A percentile compares a stretch with the other conserved stretches of the same genome.
phyloP scores from a whole-genome alignment of 106 monocot species.

The Hemerocallis citrina region DNA sequence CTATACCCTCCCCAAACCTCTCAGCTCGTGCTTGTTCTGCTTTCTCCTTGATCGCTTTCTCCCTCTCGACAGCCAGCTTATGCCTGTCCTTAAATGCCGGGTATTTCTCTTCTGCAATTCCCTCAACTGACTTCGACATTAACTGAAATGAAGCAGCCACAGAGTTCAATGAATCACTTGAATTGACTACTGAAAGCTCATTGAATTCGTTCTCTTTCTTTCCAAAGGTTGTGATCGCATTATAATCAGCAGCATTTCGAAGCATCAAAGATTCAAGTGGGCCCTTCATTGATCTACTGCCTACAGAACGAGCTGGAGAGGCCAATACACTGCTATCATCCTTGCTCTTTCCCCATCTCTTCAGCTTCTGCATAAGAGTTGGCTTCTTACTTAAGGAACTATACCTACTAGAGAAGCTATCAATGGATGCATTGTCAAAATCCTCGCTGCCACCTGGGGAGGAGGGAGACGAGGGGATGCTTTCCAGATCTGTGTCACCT shows the following conservation, averaged over 20 bases:
- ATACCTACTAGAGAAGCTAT: conserved; percentile 67
- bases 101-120: conserved; percentile 79
- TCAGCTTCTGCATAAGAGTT: conserved; percentile 74
- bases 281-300: conserved; percentile 40
- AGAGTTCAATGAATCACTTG: conserved; percentile 44
- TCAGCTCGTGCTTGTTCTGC: conserved; percentile 76
- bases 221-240: conserved; percentile 82
- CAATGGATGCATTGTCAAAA: conserved; percentile 76
- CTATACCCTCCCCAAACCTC: conserved; percentile 36
- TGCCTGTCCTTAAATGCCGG: conserved; percentile 92
- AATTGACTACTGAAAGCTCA: conserved; percentile 25
- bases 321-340: conserved; percentile 44
- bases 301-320: conserved; percentile 59
- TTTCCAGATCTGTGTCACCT: conserved; percentile 85
- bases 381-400: conserved; percentile 64
- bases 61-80: conserved; percentile 79
- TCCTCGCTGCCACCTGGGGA: conserved; percentile 90
- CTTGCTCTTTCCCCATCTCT: conserved; percentile 88
- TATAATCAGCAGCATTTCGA: conserved; percentile 70
- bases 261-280: conserved; percentile 86
- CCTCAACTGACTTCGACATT: conserved; percentile 86
- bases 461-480: conserved; percentile 58
- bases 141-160: conserved; percentile 73
- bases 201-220: conserved; percentile 40
- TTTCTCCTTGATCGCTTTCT: conserved; percentile 81